Evolutionary conservation across 1,284 basidiomycete genomes (phyloP).

Genomic region (Rhodotorula sp.): DNA sequence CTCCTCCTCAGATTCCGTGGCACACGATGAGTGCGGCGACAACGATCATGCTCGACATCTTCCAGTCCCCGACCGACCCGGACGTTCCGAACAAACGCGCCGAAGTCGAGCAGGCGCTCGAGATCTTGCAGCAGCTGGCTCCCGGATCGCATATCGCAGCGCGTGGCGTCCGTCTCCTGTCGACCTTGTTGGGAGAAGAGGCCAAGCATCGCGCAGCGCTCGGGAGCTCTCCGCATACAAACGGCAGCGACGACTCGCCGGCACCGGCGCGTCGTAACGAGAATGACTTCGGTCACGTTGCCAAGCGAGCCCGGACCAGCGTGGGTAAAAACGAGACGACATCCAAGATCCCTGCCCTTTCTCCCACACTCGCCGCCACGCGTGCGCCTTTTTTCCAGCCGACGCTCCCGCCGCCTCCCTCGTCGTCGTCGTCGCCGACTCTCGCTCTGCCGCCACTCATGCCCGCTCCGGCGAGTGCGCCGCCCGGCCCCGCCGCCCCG

Average conservation of each 20-base stretch:
- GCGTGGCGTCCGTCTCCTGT: constrained; percentile 30
- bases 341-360: background rate
- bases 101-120: constrained; percentile 31
- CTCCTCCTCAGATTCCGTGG: constrained; percentile 16
- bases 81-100: constrained; percentile 26
- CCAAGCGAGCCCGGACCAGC: constrained; percentile 24
- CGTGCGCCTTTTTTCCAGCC: constrained; percentile 3
- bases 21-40: constrained; percentile 38
- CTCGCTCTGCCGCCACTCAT: background rate
- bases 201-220: constrained; percentile 22
- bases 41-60: constrained; percentile 38
- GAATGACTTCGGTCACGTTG: constrained; percentile 15
- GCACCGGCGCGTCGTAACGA: no score
- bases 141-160: constrained; percentile 24
- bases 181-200: constrained; percentile 34
- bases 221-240: constrained; percentile 6
- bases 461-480: background rate
- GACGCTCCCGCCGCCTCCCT: background rate
- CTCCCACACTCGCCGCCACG: background rate
- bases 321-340: background rate
- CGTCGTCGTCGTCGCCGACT: background rate
- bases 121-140: constrained; percentile 19
- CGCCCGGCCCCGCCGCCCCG: background rate
- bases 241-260: background rate
- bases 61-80: constrained; percentile 26